A percentile compares a stretch with the other conserved stretches of the same genome.
Conservation (phyloP, 208 protist species). For the Leptomonas pyrrhocoris region DNA sequence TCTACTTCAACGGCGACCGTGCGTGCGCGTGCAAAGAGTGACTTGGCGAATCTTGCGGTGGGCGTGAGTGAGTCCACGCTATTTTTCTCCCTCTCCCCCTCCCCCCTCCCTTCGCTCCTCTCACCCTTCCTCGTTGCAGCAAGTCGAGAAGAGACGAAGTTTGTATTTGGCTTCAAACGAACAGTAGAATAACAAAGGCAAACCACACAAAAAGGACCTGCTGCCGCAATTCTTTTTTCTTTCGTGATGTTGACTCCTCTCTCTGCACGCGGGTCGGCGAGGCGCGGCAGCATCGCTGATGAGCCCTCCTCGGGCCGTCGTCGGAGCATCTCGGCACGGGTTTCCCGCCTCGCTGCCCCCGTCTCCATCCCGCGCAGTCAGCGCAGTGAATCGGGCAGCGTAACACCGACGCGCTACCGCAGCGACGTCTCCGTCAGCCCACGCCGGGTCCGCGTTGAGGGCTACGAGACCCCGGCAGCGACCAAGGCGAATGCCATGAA, state of each 20-base stretch:
- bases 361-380: slow-evolving; percentile 20
- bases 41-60: no score
- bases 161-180: no score
- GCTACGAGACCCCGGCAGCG: not conserved
- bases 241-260: slow-evolving; percentile 2
- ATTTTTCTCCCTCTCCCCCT: not conserved
- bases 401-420: not conserved
- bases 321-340: slow-evolving; percentile 12
- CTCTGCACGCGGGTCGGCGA: slow-evolving; percentile 27
- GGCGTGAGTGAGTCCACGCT: no score
- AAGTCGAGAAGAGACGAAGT: no score
- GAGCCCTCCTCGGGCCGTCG: slow-evolving; percentile 16
- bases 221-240: slow-evolving; percentile 3
- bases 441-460: slow-evolving; percentile 5
- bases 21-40: not conserved
- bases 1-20: no score
- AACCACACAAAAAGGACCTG: no score
- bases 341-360: not conserved
- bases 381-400: slow-evolving; percentile 16
- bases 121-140: no score
- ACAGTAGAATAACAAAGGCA: no score
- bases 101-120: no score
- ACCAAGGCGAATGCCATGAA: slow-evolving; percentile 71
- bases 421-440: slow-evolving; percentile 14
- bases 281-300: slow-evolving; percentile 13